phyloP scores from a whole-genome alignment of 495 filamentous ascomycete species.

The Schizothecium vesticola region DNA sequence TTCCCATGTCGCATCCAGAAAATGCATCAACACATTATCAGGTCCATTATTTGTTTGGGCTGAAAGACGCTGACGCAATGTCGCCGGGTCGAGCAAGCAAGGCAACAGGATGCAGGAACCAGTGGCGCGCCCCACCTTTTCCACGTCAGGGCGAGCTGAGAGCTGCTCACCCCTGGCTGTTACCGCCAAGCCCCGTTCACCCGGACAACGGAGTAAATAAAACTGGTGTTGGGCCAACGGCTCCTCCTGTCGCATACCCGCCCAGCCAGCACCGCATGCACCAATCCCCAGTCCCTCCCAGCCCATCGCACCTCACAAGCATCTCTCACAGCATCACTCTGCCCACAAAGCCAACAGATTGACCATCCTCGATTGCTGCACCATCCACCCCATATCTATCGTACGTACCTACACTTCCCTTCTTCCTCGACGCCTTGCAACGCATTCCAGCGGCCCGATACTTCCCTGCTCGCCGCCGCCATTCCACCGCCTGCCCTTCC shows the following conservation, averaged over 20 bases:
- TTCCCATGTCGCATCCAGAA: neutral
- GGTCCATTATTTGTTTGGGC: neutral
- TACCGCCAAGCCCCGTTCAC: slow-evolving; percentile 10
- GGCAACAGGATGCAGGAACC: neutral
- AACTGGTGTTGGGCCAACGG: slow-evolving; percentile 31
- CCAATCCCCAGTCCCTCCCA: slow-evolving; percentile 10
- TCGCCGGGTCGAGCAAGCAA: neutral
- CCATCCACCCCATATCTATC: neutral
- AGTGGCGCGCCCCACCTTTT: neutral
- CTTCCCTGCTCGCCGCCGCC: neutral
- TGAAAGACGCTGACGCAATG: neutral
- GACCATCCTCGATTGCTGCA: neutral
- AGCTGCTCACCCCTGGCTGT: neutral
- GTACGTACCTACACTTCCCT: neutral
- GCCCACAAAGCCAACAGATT: neutral
- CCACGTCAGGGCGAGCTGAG: neutral
- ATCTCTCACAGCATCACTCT: slow-evolving; percentile 1
- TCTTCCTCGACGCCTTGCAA: neutral
- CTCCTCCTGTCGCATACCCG: neutral
- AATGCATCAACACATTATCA: neutral
- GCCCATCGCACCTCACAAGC: neutral
- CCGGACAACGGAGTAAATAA: slow-evolving; percentile 35
- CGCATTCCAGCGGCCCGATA: neutral
- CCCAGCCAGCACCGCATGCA: slow-evolving; percentile 1
- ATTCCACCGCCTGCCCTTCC: neutral